Evolutionary conservation across 768 basidiomycete genomes (phyloP), one percentile per base, ranked within the genome.

Genomic region (Collybia sordida): DNA sequence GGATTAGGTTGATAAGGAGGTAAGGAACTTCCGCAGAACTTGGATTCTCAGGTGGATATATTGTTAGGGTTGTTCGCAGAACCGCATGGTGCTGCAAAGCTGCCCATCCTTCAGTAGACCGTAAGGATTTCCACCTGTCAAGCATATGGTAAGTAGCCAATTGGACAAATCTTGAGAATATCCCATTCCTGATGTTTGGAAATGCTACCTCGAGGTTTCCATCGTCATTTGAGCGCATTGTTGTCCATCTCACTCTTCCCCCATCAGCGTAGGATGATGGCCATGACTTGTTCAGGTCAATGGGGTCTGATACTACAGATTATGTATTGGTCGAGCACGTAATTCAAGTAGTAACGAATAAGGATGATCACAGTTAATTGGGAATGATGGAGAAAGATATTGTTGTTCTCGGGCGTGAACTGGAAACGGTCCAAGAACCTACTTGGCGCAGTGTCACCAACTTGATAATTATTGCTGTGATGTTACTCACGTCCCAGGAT

Each of bases 401-500:
- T 92, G 85, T 42, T 93, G 91, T 55, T 93, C 91, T 59, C 90
- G 75, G 9, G 90, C 90, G 51, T 90, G 88, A 25, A 88, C 79
- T 2, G 90, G 90, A 63, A 93, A 93, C 0, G 90, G 91, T 0
- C 90, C 91, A 11, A 93, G 78, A 9, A 89, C 80, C 86, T 89
- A 24, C 21, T 34, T 19, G 11, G 21, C 35, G n/a, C 31, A 43
- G 36, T 42, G n/a, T 34, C 39, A 36, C 42, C 37, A 55, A 43
- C 52, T 36, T 37, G 27, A 22, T 14, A 17, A 49, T 45, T 28
- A 11, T 23, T 25, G 15, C 9, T 2, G 34, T 19, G 23, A 43
- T 18, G 28, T 12, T 18, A 60, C 70, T 62, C 57, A 75, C 73
- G 64, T 75, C 67, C 74, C 75, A 78, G 4, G 56, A 46, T 18